Conservation (phyloP, 1,284 basidiomycete genomes). For the Heterobasidion irregulare region DNA sequence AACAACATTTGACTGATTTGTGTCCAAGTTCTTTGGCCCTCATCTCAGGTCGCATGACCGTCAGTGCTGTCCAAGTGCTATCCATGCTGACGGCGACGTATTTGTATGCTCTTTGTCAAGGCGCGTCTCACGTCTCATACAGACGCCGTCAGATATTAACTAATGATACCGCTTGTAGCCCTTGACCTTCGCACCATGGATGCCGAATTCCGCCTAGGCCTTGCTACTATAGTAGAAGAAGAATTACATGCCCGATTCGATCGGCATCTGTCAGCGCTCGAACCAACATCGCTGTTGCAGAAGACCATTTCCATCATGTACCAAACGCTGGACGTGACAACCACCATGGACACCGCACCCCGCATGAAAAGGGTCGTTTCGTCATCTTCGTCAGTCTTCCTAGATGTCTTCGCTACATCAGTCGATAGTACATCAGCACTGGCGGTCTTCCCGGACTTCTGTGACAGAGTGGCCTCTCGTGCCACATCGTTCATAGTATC, state of each 20-base stretch:
- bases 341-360: conserved; percentile 58
- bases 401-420: conserved; percentile 43
- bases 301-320: conserved; percentile 33
- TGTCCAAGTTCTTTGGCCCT: conserved; percentile 64
- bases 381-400: conserved; percentile 47
- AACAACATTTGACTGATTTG: not conserved
- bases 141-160: not conserved
- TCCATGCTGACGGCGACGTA: conserved; percentile 69
- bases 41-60: conserved; percentile 72
- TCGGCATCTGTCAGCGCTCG: conserved; percentile 24
- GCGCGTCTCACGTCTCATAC: conserved; percentile 15
- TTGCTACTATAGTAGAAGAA: conserved; percentile 40
- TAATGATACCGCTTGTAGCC: conserved; percentile 27
- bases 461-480: conserved; percentile 35
- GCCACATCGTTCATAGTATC: conserved; percentile 36
- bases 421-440: conserved; percentile 21
- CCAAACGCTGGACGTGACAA: conserved; percentile 53
- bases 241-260: conserved; percentile 43
- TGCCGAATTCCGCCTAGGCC: conserved; percentile 46
- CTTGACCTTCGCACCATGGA: conserved; percentile 72
- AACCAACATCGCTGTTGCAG: conserved; percentile 23
- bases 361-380: conserved; percentile 63
- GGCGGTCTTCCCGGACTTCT: conserved; percentile 38
- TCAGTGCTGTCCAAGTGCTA: conserved; percentile 69
- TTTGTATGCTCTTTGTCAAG: conserved; percentile 71